Evolutionary conservation across 345 rosid species (phyloP).

Genomic region (Euphorbia tirucalli): DNA sequence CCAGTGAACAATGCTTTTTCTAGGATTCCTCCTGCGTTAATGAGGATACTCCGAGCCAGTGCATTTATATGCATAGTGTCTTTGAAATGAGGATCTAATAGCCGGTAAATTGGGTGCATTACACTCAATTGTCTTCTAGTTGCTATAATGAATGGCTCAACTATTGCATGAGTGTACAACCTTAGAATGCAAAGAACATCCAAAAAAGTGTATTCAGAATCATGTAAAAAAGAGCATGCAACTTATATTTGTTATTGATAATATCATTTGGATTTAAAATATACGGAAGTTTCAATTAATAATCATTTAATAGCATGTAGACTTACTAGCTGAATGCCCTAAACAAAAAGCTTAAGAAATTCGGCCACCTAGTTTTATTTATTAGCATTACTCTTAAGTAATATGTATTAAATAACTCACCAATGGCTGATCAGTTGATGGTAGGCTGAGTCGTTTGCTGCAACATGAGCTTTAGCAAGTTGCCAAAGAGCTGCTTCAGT

Average conservation of each 20-base stretch:
- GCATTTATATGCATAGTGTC: conserved; percentile 69
- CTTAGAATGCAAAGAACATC: conserved; percentile 27
- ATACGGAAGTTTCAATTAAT: not conserved
- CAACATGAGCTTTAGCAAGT: conserved; percentile 62
- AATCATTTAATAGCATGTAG: not conserved
- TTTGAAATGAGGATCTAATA: conserved; percentile 68
- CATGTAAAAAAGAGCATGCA: not conserved
- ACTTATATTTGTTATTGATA: not conserved
- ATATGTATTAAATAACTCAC: conserved; percentile 22
- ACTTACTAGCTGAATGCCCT: not conserved
- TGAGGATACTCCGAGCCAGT: conserved; percentile 41
- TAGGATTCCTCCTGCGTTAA: conserved; percentile 57
- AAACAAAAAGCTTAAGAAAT: not conserved
- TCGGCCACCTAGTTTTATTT: not conserved
- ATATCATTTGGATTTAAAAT: not conserved
- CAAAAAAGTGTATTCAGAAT: not conserved
- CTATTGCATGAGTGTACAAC: conserved; percentile 69
- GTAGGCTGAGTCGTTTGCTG: conserved; percentile 56
- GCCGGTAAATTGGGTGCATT: conserved; percentile 63
- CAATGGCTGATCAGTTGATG: conserved; percentile 66
- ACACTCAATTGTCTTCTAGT: conserved; percentile 59
- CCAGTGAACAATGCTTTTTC: conserved; percentile 49
- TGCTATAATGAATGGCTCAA: conserved; percentile 73
- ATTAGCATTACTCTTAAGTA: not conserved
- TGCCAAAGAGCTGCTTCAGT: conserved; percentile 55